These are phyloP conservation scores for Carpinus viminea DNA, from an alignment of 306 rosid species.

Conservation along the genomic window DNA sequence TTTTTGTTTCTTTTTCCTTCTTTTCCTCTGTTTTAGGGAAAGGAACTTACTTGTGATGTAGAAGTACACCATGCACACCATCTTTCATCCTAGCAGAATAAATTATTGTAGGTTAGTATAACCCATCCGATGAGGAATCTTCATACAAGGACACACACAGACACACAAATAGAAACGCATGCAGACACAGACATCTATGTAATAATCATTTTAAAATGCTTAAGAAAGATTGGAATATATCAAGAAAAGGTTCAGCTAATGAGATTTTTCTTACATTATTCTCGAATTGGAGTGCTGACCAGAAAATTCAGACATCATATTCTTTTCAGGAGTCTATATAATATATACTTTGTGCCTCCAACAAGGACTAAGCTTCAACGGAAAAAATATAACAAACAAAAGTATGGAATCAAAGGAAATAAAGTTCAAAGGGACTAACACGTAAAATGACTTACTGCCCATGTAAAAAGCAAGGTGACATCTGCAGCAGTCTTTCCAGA, in stretches of 20 bases:
- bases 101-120: conserved; percentile 41
- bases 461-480: no score
- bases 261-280: conserved; percentile 54
- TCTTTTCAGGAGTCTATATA: background rate
- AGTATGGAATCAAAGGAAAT: no score
- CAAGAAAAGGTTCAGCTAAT: conserved; percentile 20
- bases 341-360: conserved; percentile 25
- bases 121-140: conserved; percentile 11
- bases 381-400: no score
- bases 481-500: no score
- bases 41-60: conserved; percentile 72
- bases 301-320: conserved; percentile 55
- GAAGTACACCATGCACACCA: conserved; percentile 75
- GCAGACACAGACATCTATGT: background rate
- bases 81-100: conserved; percentile 60
- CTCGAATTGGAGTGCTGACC: conserved; percentile 82
- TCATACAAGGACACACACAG: background rate
- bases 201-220: background rate
- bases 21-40: conserved; percentile 7
- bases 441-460: no score
- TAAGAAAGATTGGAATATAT: conserved; percentile 14
- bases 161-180: background rate
- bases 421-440: no score
- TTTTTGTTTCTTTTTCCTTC: conserved; percentile 10
- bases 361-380: no score